Conservation (phyloP, 2,329 filamentous ascomycete species). For the Aureobasidium namibiae region DNA sequence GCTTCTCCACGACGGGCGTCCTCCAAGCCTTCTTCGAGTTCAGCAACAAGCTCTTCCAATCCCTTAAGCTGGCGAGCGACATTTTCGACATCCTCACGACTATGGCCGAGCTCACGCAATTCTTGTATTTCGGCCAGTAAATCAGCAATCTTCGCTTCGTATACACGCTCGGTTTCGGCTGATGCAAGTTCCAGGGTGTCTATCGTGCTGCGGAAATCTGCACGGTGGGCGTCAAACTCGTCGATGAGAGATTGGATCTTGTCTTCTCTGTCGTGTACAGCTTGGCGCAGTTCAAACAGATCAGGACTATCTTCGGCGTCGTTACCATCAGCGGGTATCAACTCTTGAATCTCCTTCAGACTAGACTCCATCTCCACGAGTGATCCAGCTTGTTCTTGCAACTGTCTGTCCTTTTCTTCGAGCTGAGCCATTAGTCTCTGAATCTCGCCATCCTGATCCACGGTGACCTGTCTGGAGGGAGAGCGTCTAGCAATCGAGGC, state of each 20-base stretch:
- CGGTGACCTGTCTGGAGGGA: conserved; percentile 27
- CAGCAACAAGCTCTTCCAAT: conserved; percentile 89
- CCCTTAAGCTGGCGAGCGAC: conserved; percentile 90
- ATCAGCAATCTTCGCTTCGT: conserved; percentile 85
- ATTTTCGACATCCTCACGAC: conserved; percentile 80
- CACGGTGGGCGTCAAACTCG: conserved; percentile 89
- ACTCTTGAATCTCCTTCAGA: conserved; percentile 67
- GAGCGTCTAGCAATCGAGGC: conserved; percentile 29
- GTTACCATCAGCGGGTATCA: conserved; percentile 62
- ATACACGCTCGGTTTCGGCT: conserved; percentile 90
- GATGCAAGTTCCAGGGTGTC: conserved; percentile 94
- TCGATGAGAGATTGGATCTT: conserved; percentile 87
- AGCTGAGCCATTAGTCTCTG: conserved; percentile 65
- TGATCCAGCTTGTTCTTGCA: conserved; percentile 78
- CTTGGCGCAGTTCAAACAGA: conserved; percentile 58
- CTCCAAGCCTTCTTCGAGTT: conserved; percentile 92
- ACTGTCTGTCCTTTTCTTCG: conserved; percentile 73
- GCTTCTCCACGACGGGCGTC: conserved; percentile 90
- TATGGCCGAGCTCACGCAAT: conserved; percentile 68
- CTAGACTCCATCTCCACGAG: conserved; percentile 85
- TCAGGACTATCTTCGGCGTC: conserved; percentile 42
- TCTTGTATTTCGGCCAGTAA: conserved; percentile 68
- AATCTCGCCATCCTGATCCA: conserved; percentile 56
- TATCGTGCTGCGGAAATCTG: conserved; percentile 93
- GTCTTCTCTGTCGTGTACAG: conserved; percentile 91